Base-by-base conservation (phyloP, 805 yeast species). In the Wickerhamomyces chaumierensis region DNA sequence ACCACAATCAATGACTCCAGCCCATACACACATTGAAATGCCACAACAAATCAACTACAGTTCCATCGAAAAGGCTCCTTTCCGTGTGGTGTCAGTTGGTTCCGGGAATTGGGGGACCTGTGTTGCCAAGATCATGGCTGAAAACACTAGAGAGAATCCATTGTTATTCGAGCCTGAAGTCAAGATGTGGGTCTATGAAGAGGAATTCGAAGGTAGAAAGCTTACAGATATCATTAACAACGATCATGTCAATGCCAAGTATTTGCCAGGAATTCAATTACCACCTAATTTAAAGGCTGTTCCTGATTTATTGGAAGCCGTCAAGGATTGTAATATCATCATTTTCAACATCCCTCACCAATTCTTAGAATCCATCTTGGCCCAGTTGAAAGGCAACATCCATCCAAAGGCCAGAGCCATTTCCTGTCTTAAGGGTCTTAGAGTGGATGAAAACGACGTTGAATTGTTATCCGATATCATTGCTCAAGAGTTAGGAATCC, bases 91-190 rank as follows among this genome's bases (percentile, higher is more conserved):
- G 31, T 80, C 85, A 38, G 76, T 88, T 45, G 97, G 97, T 29
- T 86, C 96, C n/a, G 97, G 97, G 52, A 90, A 90, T 64, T 90
- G 97, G 81, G 97, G 97, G 42, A 85, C 95, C 33, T 88, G 96
- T 7, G 86, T 90, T 39, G 96, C 96, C 45, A 90, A 90, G 61
- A 82, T 90, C 36, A 78, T 86, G 20, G 88, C 96, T 19, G 96
- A 90, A 61, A 86, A 86, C 62, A 68, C 87, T 32, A 65, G 67
- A 19, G 78, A 73, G 48, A 72, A 83, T 58, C 78, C 86, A 19
- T 66, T 75, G 21, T 62, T 82, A 51, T 88, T 90, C 58, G 71
- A 73, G 38, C 63, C 63, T 42, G 62, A 70, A 36, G 96, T 88
- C 29, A 75, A 78, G 49, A 87, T 90, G 96, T 88, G 97, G 97